phyloP scores from a whole-genome alignment of 257 asterid genomes.

The Fraxinus americana region DNA sequence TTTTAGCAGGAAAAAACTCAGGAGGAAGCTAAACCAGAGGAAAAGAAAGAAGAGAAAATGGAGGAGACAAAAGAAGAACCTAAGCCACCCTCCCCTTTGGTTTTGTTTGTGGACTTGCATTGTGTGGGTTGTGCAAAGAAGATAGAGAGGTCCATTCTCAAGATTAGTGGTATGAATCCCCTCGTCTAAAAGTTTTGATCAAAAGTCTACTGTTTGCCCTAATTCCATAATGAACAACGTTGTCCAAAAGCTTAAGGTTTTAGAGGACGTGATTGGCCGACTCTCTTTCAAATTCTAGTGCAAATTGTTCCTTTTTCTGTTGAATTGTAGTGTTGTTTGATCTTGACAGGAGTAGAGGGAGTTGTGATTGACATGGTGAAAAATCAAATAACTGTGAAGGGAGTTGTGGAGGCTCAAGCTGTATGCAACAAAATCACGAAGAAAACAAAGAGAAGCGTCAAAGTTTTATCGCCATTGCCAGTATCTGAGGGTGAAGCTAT shows the following conservation, averaged over 20 bases:
- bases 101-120: slow-evolving; percentile 75
- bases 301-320: too few species aligned
- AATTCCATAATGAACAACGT: not conserved
- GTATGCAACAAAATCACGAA: slow-evolving; percentile 63
- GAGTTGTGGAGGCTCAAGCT: slow-evolving; percentile 76
- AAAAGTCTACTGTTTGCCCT: not conserved
- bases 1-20: slow-evolving; percentile 21
- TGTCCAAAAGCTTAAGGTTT: not conserved
- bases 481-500: slow-evolving; percentile 66
- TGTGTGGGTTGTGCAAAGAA: slow-evolving; percentile 92
- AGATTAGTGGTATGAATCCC: slow-evolving; percentile 58
- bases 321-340: not conserved
- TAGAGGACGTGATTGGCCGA: too few species aligned
- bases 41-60: slow-evolving; percentile 28
- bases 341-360: slow-evolving; percentile 65
- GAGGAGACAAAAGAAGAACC: slow-evolving; percentile 50
- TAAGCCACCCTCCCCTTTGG: slow-evolving; percentile 61
- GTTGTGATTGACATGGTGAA: slow-evolving; percentile 59
- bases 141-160: slow-evolving; percentile 68
- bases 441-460: slow-evolving; percentile 63
- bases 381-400: slow-evolving; percentile 81
- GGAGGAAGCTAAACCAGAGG: slow-evolving; percentile 41
- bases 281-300: too few species aligned
- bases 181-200: not conserved
- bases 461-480: slow-evolving; percentile 75